These are phyloP conservation scores for Geotrichum cucujoidarum DNA, from an alignment of 1,139 yeast species.

Conservation along the genomic window DNA sequence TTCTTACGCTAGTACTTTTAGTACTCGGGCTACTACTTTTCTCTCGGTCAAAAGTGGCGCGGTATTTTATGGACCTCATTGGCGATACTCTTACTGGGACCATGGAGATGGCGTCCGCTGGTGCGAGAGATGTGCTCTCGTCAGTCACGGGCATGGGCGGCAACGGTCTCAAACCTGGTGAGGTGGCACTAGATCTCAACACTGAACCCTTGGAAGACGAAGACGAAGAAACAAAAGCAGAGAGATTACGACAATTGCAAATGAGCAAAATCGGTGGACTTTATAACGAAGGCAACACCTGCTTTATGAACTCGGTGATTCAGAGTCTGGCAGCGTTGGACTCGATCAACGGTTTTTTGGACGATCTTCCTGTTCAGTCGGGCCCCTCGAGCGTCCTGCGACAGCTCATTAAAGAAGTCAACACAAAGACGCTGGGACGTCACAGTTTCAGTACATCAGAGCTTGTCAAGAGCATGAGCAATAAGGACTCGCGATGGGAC, in stretches of 20 bases:
- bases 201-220: conserved; percentile 24
- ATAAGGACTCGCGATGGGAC: conserved; percentile 70
- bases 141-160: background rate
- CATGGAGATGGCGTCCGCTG: conserved; percentile 36
- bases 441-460: conserved; percentile 59
- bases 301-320: conserved; percentile 87
- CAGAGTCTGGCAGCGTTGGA: conserved; percentile 78
- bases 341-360: conserved; percentile 54
- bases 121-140: conserved; percentile 26
- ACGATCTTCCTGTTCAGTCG: conserved; percentile 31
- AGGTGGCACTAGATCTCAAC: conserved; percentile 16
- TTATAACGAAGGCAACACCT: conserved; percentile 84
- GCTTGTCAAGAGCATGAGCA: conserved; percentile 65
- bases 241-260: conserved; percentile 17
- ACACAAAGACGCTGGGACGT: conserved; percentile 31
- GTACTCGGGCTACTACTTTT: background rate
- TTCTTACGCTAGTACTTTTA: conserved; percentile 5
- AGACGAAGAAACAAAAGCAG: conserved; percentile 27
- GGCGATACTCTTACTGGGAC: conserved; percentile 37
- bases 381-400: conserved; percentile 22
- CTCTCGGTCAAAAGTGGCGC: conserved; percentile 13
- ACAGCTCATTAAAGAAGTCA: conserved; percentile 34
- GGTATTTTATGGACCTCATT: conserved; percentile 20
- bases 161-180: conserved; percentile 18
- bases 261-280: conserved; percentile 62